Base-by-base conservation (phyloP, 495 filamentous ascomycete genomes). In the Halenospora varia region DNA sequence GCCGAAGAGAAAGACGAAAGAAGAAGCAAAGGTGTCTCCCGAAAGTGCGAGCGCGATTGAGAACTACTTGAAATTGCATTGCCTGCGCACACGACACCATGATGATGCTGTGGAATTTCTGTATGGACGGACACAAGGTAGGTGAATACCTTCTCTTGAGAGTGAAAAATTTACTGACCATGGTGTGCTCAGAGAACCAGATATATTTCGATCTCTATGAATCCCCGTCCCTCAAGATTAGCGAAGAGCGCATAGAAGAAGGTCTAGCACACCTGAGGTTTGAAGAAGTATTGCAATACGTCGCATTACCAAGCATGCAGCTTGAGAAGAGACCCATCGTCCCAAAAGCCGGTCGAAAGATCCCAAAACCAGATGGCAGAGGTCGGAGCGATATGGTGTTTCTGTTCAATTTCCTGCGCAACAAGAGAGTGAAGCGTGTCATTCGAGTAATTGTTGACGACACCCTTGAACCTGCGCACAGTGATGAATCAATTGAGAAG, bases 371-470 rank as follows among this genome's bases (percentile, higher is more conserved):
- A 3, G 56, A 68, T 44, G 60, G 64, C 10, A 54, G 59, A 17
- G 66, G 66, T 18, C 60, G 61, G 17, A 54, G 46, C 8, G 63
- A 71, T 26, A 56, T 72, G 40, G 60, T 60, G 0, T 45, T 47
- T 9, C 46, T 72, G 9, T 72, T 71, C 53, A 56, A 59, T 2
- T 53, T 52, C 42, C 59, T 71, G 10, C 49, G 57, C 1, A 24
- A 57, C 10, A 62, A 65, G 15, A 44, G 40, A 11, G 70, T 70
- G 0, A 63, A 64, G 40, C 61, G 49, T 0, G 67, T 74, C 39
- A 48, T 73, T 26, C 66, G 61, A 40, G 61, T 72, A 11, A 68
- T 67, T 23, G 71, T 75, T 2, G 63, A 68, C 10, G 71, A 75
- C 52, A 40, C 47, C 10, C 13, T 55, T 2, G 42, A 55, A 2